A percentile compares a stretch with the other conserved stretches of the same genome.
Conservation (phyloP, 805 yeast species). For the Starmerella vaccinii region DNA sequence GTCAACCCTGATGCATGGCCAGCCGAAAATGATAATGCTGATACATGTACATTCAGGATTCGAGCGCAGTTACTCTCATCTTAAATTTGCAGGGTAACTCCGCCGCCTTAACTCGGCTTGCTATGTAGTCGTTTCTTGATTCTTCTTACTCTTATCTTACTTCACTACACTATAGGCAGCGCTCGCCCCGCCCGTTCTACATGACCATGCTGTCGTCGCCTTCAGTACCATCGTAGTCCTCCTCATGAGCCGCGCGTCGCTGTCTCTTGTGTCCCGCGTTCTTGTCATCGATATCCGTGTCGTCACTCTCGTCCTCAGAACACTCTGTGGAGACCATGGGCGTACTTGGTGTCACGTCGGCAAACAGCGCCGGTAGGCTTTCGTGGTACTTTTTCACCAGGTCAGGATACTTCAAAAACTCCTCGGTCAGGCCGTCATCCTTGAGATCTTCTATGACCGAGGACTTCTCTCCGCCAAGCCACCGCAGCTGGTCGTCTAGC, state of each 20-base stretch:
- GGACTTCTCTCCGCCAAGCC: not conserved
- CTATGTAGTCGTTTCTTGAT: no score
- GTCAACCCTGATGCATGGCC: no score
- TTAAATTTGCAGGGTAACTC: no score
- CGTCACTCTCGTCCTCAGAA: not conserved
- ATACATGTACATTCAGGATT: no score
- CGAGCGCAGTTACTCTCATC: no score
- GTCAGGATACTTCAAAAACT: not conserved
- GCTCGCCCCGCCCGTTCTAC: not conserved
- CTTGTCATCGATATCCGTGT: not conserved
- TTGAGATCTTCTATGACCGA: not conserved
- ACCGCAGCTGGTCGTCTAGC: not conserved
- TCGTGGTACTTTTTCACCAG: not conserved
- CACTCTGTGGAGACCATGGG: not conserved
- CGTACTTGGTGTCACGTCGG: not conserved
- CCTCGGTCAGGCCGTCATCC: not conserved
- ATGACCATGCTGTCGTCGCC: not conserved
- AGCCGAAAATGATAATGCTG: no score
- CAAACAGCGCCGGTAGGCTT: not conserved
- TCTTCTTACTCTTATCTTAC: no score
- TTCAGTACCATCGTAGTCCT: not conserved
- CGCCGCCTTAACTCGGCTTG: no score
- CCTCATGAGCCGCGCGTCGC: no score
- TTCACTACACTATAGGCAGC: no score
- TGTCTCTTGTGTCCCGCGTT: not conserved